Percentiles rank a stretch among this genome's conserved stretches.
Conservation (phyloP, 768 basidiomycete genomes). For the Mycena kentingensis region DNA sequence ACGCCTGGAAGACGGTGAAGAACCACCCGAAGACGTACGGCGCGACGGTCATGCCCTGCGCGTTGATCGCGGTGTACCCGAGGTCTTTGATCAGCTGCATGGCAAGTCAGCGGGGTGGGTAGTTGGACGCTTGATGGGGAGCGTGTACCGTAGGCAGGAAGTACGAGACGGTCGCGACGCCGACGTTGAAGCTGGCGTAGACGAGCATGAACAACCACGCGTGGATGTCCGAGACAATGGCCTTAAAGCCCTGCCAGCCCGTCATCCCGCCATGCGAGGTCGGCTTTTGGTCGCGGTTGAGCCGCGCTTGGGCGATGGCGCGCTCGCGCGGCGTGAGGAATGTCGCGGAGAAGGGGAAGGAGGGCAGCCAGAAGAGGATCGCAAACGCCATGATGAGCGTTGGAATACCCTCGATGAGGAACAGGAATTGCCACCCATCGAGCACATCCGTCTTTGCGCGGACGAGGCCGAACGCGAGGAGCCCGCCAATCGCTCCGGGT, state of each 20-base stretch:
- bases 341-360: slow-evolving; percentile 55
- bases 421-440: slow-evolving; percentile 59
- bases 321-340: slow-evolving; percentile 55
- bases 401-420: slow-evolving; percentile 59
- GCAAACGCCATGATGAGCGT: slow-evolving; percentile 53
- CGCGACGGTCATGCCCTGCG: slow-evolving; percentile 60
- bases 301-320: slow-evolving; percentile 58
- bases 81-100: slow-evolving; percentile 53
- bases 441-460: slow-evolving; percentile 50
- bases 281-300: slow-evolving; percentile 57
- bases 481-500: slow-evolving; percentile 57
- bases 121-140: not conserved
- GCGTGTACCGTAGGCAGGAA: slow-evolving; percentile 52
- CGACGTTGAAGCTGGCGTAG: slow-evolving; percentile 60
- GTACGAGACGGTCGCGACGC: slow-evolving; percentile 57
- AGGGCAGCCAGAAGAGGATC: slow-evolving; percentile 53
- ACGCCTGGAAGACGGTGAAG: slow-evolving; percentile 54
- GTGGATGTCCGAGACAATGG: slow-evolving; percentile 49
- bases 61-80: slow-evolving; percentile 57
- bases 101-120: not conserved
- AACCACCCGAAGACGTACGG: slow-evolving; percentile 60
- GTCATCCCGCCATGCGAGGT: slow-evolving; percentile 60
- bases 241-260: slow-evolving; percentile 58
- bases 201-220: slow-evolving; percentile 55
- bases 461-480: slow-evolving; percentile 59